Evolutionary conservation across 805 yeast genomes (phyloP), one percentile per base, ranked within the genome.

Genomic region (Candida sithepensis): DNA sequence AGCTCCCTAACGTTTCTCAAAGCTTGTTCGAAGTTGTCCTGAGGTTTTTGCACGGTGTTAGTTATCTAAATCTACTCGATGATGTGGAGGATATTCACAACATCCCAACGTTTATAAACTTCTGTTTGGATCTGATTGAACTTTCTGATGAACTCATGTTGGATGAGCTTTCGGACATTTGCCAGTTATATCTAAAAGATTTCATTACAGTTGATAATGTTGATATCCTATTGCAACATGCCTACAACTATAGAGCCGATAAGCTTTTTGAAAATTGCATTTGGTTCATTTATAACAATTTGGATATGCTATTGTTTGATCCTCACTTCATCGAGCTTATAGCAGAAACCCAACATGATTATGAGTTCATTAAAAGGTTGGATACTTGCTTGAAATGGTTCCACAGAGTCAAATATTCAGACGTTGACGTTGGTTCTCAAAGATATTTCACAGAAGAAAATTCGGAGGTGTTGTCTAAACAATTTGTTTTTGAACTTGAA

Each of bases 221-320:
- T 1, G 66, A 79, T 12, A 48, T 73, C 0, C 58, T 89, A 13
- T 58, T 87, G 13, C 66, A 73, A 12, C 82, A 82, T 56, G 75
- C 95, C 0, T 73, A 73, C 41, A 56, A 66, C 18, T 66, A 74
- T 41, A 64, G 74, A 19, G 85, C 89, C 6, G 61, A 65, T 12
- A 78, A 82, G 53, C 63, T 90, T 33, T 71, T 80, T 50, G 71
- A 73, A 43, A 76, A 79, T 45, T 79, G 96, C 59, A 67, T 83
- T 22, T 82, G 88, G 83, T 85, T 77, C 54, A 70, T 88, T 12
- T 81, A 77, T 53, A 73, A 78, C 52, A 88, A 88, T 60, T 66
- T 86, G 46, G 89, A 82, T 26, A 59, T 79, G 3, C 57, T 87
- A 14, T 66, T 89, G 30, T 75, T 80, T 45, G 83, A 81, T 39